Evolutionary conservation across 2,329 filamentous ascomycete genomes (phyloP).

Genomic region (Zymoseptoria passerinii): DNA sequence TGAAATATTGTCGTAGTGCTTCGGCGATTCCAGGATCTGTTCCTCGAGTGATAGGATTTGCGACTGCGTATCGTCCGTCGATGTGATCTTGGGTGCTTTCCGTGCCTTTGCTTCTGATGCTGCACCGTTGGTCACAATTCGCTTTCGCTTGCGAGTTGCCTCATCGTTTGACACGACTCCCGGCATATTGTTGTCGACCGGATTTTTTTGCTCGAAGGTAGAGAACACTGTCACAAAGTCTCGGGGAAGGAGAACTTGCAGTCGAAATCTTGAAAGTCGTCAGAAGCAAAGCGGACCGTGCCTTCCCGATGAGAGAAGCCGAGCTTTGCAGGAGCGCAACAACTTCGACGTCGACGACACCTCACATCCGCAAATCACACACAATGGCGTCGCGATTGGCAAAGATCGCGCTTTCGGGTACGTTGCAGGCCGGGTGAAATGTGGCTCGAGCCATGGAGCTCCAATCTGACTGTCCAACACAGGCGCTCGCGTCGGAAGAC

Average conservation of each 20-base stretch:
- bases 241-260: neutral
- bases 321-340: neutral
- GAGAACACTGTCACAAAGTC: neutral
- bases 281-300: neutral
- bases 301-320: neutral
- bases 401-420: constrained; percentile 82
- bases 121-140: constrained; percentile 20
- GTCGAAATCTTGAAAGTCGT: neutral
- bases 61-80: constrained; percentile 40
- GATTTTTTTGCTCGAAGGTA: neutral
- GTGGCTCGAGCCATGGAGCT: constrained; percentile 8
- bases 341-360: constrained; percentile 6
- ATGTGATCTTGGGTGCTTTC: constrained; percentile 30
- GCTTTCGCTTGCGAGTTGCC: constrained; percentile 38
- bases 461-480: constrained; percentile 23
- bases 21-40: constrained; percentile 74
- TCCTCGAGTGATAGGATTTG: constrained; percentile 68
- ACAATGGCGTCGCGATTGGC: constrained; percentile 96
- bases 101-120: constrained; percentile 24
- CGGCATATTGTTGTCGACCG: constrained; percentile 28
- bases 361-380: constrained; percentile 30
- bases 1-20: constrained; percentile 86
- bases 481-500: constrained; percentile 37
- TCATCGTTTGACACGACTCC: constrained; percentile 20
- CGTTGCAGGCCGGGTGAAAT: constrained; percentile 34